These are phyloP conservation scores for Solanum bulbocastanum DNA, from an alignment of 257 asterid species.

Conservation along the genomic window DNA sequence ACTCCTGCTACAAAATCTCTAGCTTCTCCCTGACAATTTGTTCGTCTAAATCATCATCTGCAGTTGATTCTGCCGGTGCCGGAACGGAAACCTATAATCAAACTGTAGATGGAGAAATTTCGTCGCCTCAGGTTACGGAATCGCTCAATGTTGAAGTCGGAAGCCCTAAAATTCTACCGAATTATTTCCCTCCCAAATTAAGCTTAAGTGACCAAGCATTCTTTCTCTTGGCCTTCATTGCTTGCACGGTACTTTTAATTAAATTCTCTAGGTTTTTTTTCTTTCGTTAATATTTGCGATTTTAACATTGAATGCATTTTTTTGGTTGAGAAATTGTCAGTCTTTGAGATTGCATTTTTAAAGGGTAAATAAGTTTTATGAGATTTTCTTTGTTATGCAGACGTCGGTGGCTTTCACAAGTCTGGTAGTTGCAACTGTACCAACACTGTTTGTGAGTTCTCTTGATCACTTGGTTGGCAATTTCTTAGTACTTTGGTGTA, in stretches of 20 bases:
- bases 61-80: background rate
- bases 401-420: constrained; percentile 51
- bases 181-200: constrained; percentile 24
- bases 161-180: constrained; percentile 31
- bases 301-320: background rate
- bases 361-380: background rate
- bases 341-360: background rate
- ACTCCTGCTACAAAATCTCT: background rate
- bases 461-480: background rate
- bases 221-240: constrained; percentile 55
- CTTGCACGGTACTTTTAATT: constrained; percentile 52
- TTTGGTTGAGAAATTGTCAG: background rate
- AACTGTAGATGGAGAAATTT: constrained; percentile 10
- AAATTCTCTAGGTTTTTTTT: background rate
- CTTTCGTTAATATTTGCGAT: background rate
- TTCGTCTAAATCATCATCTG: constrained; percentile 2
- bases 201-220: constrained; percentile 57
- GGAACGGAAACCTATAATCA: constrained; percentile 7
- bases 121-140: constrained; percentile 14
- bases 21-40: background rate
- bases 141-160: constrained; percentile 35
- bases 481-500: background rate
- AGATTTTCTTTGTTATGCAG: constrained; percentile 22
- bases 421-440: constrained; percentile 71
- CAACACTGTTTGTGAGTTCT: constrained; percentile 60